Conservation (phyloP, 202 grass and related monocot genomes). For the Elaeis oleifera region DNA sequence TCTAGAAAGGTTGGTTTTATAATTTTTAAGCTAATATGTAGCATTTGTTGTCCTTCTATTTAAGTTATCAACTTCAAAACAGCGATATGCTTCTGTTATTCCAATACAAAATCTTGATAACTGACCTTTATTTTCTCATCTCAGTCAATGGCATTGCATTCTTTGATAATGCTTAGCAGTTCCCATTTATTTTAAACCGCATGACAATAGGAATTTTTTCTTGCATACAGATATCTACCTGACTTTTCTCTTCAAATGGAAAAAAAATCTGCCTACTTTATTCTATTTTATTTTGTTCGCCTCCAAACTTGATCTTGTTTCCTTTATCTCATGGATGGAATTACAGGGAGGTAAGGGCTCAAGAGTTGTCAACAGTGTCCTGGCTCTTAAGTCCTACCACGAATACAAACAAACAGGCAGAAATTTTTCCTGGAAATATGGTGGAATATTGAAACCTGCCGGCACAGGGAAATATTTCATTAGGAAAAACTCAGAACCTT, state of each 20-base stretch:
- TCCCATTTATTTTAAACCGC: too few species aligned
- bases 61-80: not conserved
- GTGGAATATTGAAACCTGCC: conserved; percentile 42
- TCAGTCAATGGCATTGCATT: too few species aligned
- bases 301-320: not conserved
- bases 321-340: not conserved
- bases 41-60: not conserved
- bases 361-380: conserved; percentile 72
- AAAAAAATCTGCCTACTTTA: too few species aligned
- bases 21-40: not conserved
- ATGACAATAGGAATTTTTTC: too few species aligned
- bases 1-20: conserved; percentile 49
- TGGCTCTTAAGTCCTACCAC: conserved; percentile 64
- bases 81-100: too few species aligned
- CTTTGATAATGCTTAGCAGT: too few species aligned
- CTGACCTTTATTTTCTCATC: too few species aligned
- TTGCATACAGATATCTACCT: too few species aligned
- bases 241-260: too few species aligned
- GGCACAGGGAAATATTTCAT: conserved; percentile 38
- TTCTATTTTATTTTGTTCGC: not conserved
- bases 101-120: too few species aligned
- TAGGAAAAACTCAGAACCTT: conserved; percentile 79
- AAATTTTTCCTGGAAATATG: conserved; percentile 53
- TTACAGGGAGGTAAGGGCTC: conserved; percentile 75
- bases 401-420: conserved; percentile 53